Base-by-base conservation (phyloP, 441 rosid genomes). In the Jatropha multifida region DNA sequence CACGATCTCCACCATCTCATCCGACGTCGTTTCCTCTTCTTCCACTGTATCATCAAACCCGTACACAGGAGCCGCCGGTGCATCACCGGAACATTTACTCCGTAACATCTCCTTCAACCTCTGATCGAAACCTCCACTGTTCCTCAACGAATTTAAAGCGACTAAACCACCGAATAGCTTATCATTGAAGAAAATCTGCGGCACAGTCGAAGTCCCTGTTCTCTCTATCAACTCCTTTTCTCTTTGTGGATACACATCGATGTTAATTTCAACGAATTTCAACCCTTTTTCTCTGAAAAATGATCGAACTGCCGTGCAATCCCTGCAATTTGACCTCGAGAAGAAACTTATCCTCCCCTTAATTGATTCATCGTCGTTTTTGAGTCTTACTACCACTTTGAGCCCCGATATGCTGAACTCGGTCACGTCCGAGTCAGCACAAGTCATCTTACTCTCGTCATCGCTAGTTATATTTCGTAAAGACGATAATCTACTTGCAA, bases 151-250 rank as follows among this genome's bases (percentile, higher is more conserved):
- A 76, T 95, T 93, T 82, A 95, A 75, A n/a, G 90, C 96, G 67
- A 86, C 90, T 69, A 93, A 84, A 2, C 97, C 98, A 0, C 99
- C 99, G 32, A 95, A 83, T 38, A 86, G 81, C 78, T 87, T 89
- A 55, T 90, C 91, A 85, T 95, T 95, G 78, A 91, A 91, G 84
- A 95, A 95, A 7, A 95, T 85, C 87, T 88, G 89, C 59, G 99
- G 99, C 18, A 92, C 99, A 61, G 87, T 89, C 0, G 81, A 60
- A 13, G 18, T 83, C 69, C 96, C 97, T 3, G 94, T 85, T 76
- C 94, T 79, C 38, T 86, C 87, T 0, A 88, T n/a, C 79, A 93
- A 74, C 81, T 95, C 99, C 51, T 81, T 85, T 69, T 80, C 94
- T 44, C 98, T 77, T 32, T 69, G 72, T 0, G 89, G 86, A 60